These are phyloP conservation scores for Blastobotrys peoriensis DNA, from an alignment of 805 yeast genomes.

Conservation along the genomic window DNA sequence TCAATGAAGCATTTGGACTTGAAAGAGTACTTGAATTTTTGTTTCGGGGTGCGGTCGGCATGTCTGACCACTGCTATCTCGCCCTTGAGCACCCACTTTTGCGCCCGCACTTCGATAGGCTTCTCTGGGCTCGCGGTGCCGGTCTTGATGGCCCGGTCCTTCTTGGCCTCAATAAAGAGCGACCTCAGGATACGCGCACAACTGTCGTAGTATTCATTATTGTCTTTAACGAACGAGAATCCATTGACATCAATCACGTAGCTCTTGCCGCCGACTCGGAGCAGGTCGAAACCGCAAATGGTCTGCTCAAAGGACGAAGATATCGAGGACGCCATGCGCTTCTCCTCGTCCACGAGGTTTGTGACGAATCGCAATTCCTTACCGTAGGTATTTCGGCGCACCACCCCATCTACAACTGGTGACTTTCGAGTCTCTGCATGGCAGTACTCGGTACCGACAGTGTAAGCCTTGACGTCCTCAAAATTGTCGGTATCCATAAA, in stretches of 20 bases:
- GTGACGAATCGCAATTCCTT: conserved; percentile 92
- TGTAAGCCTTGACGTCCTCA: conserved; percentile 97
- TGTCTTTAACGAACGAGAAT: conserved; percentile 94
- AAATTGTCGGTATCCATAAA: conserved; percentile 98
- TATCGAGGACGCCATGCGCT: conserved; percentile 71
- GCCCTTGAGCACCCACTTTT: conserved; percentile 96
- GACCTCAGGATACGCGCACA: conserved; percentile 73
- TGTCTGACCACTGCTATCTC: conserved; percentile 87
- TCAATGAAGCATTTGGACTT: conserved; percentile 81
- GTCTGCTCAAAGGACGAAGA: conserved; percentile 78
- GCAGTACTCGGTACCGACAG: conserved; percentile 85
- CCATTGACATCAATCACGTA: conserved; percentile 98
- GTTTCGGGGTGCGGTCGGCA: conserved; percentile 98
- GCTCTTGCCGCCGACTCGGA: conserved; percentile 81
- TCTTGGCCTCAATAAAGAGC: conserved; percentile 60
- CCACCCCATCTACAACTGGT: conserved; percentile 99
- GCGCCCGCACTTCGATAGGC: conserved; percentile 55
- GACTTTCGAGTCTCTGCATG: conserved; percentile 98
- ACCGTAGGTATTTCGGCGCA: conserved; percentile 93
- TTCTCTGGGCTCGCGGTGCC: conserved; percentile 37
- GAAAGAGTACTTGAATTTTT: conserved; percentile 93
- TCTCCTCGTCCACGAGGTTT: conserved; percentile 67
- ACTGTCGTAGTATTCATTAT: conserved; percentile 73
- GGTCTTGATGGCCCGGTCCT: conserved; percentile 13
- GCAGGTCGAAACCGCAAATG: conserved; percentile 92